Conservation (phyloP, 495 filamentous ascomycete genomes). For the Chaetomidium leptoderma region DNA sequence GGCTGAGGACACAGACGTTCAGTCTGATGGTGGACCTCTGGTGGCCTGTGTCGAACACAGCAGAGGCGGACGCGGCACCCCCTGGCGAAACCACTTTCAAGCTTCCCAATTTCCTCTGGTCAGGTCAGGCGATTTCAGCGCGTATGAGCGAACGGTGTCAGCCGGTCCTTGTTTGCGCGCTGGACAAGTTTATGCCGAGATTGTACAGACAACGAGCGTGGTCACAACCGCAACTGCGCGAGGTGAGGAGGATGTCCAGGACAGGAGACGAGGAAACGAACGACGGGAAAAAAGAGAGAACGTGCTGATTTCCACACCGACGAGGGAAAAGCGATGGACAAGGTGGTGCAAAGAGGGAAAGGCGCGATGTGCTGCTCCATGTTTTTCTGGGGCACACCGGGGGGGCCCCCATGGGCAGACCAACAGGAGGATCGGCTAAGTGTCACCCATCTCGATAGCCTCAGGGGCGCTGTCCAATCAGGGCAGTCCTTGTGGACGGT, state of each 20-base stretch:
- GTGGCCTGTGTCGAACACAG: background rate
- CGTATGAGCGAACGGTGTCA: background rate
- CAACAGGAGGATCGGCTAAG: constrained; percentile 6
- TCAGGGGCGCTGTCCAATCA: constrained; percentile 19
- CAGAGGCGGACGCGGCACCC: background rate
- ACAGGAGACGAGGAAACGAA: constrained; percentile 8
- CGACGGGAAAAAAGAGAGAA: constrained; percentile 16
- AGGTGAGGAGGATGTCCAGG: background rate
- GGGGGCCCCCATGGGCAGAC: background rate
- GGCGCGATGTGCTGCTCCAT: constrained; percentile 7
- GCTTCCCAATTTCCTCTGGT: background rate
- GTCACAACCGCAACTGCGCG: background rate
- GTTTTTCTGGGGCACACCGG: constrained; percentile 11
- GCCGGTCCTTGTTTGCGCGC: background rate
- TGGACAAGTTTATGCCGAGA: background rate
- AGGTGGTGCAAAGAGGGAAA: constrained; percentile 4
- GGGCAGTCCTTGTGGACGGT: background rate
- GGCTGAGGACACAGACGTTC: background rate
- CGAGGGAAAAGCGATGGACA: background rate
- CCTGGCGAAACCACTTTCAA: constrained; percentile 1
- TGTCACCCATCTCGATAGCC: constrained; percentile 15
- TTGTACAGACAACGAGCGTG: background rate
- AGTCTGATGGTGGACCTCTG: background rate
- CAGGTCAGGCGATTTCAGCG: background rate
- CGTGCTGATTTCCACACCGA: constrained; percentile 1